A percentile compares a stretch with the other conserved stretches of the same genome.
These are phyloP conservation scores for Syncephalastrum monosporum DNA, from an alignment of 371 early-diverging fungal genomes.

Conservation along the genomic window DNA sequence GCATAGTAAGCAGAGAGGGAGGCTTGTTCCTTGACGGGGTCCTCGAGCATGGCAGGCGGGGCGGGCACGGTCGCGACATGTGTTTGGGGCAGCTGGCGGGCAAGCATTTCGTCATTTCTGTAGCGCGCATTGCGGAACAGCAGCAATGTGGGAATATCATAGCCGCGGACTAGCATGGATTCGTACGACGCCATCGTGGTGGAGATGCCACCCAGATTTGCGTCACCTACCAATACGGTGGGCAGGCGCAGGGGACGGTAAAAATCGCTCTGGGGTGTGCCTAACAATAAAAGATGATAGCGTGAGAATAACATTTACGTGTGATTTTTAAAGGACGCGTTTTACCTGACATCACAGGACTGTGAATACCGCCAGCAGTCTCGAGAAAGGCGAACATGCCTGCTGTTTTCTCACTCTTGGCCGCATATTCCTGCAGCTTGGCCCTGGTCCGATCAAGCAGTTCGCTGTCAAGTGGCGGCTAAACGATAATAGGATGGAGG, in stretches of 20 bases:
- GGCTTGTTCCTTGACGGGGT: slow-evolving; percentile 47
- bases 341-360: slow-evolving; percentile 77
- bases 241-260: slow-evolving; percentile 75
- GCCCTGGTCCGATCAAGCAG: slow-evolving; percentile 48
- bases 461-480: slow-evolving; percentile 49
- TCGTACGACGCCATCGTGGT: slow-evolving; percentile 79
- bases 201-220: slow-evolving; percentile 78
- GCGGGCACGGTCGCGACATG: slow-evolving; percentile 41
- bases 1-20: slow-evolving; percentile 61
- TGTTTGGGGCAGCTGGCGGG: slow-evolving; percentile 15
- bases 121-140: slow-evolving; percentile 63
- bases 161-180: slow-evolving; percentile 67
- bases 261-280: slow-evolving; percentile 69
- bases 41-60: slow-evolving; percentile 47
- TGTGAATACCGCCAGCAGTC: slow-evolving; percentile 76
- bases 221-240: slow-evolving; percentile 74
- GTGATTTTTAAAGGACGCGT: background rate
- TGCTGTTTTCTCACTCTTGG: slow-evolving; percentile 25
- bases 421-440: slow-evolving; percentile 33
- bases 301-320: background rate
- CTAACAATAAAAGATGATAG: slow-evolving; percentile 23
- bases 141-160: slow-evolving; percentile 68
- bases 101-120: slow-evolving; percentile 58
- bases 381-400: slow-evolving; percentile 61
- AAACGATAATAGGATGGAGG: background rate